A percentile compares a stretch with the other conserved stretches of the same genome.
Evolutionary conservation across 225 moss, liverwort and hornwort species (phyloP).

Genomic region (Physcomitrellopsis africana): DNA sequence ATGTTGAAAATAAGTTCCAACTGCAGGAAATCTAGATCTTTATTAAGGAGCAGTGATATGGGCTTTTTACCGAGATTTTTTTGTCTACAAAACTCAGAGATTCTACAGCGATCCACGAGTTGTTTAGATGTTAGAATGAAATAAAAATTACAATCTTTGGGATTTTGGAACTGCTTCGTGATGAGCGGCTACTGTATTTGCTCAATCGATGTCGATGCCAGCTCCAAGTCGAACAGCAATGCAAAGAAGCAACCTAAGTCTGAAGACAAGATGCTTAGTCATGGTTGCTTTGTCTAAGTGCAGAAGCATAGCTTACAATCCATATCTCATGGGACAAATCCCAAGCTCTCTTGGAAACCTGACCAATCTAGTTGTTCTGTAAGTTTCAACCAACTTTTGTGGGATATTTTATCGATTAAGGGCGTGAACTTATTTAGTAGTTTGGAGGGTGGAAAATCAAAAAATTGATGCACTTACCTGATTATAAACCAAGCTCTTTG

Average conservation of each 20-base stretch:
- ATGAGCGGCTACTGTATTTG: constrained; percentile 18
- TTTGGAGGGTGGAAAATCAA: constrained; percentile 10
- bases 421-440: not conserved
- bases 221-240: constrained; percentile 3
- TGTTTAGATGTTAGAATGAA: constrained; percentile 5
- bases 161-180: constrained; percentile 12
- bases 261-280: constrained; percentile 12
- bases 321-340: constrained; percentile 28
- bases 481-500: constrained; percentile 10
- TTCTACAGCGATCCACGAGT: constrained; percentile 3
- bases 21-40: not conserved
- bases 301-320: constrained; percentile 51
- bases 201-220: constrained; percentile 5
- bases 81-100: not conserved
- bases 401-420: not conserved
- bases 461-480: not conserved
- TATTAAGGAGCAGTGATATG: not conserved
- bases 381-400: constrained; percentile 31
- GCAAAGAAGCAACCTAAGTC: not conserved
- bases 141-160: not conserved
- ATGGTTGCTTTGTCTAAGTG: constrained; percentile 23
- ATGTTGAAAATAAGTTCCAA: not conserved
- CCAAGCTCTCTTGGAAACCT: constrained; percentile 31
- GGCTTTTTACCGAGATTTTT: not conserved
- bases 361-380: constrained; percentile 42